Percentiles rank a stretch among this genome's conserved stretches.
Evolutionary conservation across 768 basidiomycete species (phyloP).

Genomic region (Boletus rubescentipes): DNA sequence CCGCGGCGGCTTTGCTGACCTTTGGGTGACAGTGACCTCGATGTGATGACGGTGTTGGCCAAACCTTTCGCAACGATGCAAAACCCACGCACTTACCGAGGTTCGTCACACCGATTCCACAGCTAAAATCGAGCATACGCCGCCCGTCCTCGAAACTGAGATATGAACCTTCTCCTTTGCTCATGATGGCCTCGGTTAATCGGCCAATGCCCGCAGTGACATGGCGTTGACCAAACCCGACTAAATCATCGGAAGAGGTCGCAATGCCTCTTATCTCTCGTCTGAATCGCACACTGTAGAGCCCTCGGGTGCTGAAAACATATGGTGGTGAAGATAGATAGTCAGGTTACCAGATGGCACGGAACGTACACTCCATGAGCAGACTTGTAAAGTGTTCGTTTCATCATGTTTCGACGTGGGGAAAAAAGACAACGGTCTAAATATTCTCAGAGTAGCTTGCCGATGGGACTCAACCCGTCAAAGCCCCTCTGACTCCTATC

Average conservation of each 20-base stretch:
- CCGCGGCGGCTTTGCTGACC: constrained; percentile 84
- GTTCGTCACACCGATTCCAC: constrained; percentile 85
- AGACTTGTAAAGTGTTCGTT: constrained; percentile 1
- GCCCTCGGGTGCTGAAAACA: constrained; percentile 1
- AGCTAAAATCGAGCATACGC: constrained; percentile 79
- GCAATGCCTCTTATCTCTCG: constrained; percentile 17
- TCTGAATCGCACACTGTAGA: background rate
- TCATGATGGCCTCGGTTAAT: constrained; percentile 54
- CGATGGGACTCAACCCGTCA: constrained; percentile 33
- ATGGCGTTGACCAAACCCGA: constrained; percentile 42
- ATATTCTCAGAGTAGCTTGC: constrained; percentile 30
- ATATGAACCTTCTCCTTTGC: constrained; percentile 71
- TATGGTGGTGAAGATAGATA: background rate
- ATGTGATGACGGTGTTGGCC: background rate
- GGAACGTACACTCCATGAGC: constrained; percentile 15
- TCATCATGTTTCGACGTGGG: constrained; percentile 1
- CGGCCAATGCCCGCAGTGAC: constrained; percentile 46
- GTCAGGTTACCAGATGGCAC: background rate
- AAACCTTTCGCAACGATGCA: background rate
- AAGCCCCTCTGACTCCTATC: constrained; percentile 40
- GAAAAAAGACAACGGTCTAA: background rate
- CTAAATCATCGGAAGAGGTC: constrained; percentile 24
- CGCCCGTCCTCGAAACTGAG: constrained; percentile 71
- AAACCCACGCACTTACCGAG: constrained; percentile 50
- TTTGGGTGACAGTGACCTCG: constrained; percentile 85